Evolutionary conservation across 257 asterid species (phyloP).

Genomic region (Jaltomata sinuosa): DNA sequence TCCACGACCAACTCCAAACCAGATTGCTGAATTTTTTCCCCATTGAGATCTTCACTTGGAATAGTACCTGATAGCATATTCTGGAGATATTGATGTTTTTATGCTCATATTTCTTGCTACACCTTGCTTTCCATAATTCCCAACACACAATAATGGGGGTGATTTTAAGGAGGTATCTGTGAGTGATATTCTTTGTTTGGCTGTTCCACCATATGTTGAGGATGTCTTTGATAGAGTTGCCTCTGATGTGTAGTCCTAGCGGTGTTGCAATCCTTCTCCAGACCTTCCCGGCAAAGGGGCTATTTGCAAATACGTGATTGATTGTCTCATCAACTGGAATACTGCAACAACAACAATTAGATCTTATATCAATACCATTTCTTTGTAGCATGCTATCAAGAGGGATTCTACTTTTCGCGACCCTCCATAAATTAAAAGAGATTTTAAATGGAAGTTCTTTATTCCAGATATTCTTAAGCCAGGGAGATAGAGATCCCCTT

Average conservation of each 20-base stretch:
- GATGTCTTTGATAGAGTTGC: background rate
- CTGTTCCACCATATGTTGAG: background rate
- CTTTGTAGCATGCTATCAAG: no score
- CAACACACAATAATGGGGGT: background rate
- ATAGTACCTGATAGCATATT: background rate
- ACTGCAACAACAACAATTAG: no score
- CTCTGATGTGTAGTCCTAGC: background rate
- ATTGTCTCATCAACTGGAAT: no score
- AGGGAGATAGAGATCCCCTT: no score
- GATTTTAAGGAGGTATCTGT: background rate
- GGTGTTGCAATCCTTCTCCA: background rate
- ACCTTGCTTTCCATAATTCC: background rate
- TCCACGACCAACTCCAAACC: background rate
- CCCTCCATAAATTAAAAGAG: no score
- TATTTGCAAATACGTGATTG: no score
- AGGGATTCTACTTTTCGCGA: no score
- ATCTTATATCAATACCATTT: no score
- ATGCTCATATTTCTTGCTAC: background rate
- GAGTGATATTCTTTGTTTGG: no score
- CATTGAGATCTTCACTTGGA: background rate
- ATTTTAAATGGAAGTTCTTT: no score
- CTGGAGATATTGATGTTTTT: background rate
- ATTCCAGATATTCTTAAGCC: no score
- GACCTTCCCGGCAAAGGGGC: no score
- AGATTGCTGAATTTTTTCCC: background rate